Evolutionary conservation across 2,329 filamentous ascomycete species (phyloP), one percentile per base, ranked within the genome.

Genomic region (Paecilomyces variotii): DNA sequence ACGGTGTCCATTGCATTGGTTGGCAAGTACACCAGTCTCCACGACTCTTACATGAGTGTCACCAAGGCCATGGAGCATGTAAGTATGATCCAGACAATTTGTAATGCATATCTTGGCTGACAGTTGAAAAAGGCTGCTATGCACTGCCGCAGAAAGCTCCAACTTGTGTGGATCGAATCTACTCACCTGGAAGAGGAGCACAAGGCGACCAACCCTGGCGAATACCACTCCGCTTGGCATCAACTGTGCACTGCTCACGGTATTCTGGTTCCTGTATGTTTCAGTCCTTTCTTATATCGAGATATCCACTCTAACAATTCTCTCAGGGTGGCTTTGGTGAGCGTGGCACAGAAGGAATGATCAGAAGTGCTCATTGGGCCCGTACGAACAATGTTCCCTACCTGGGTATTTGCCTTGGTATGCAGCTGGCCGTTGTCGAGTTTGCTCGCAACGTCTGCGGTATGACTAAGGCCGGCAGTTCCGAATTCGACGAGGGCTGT

Each of bases 381-480:
- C 87, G 94, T 58, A 87, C 88, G 64, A 87, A 91, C 67, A 87
- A 88, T 62, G 84, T 84, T 2, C 91, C 91, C 1, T 97, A 88
- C 76, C 82, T 97, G 0, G 94, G 94, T 60, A 88, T 97, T 62
- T 97, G 93, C 72, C 80, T 97, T 25, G 91, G 91, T 59, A 91
- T 96, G 87, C 94, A 97, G 73, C 83, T 96, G 53, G 91, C 93
- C 24, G 91, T 96, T 53, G 88, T 97, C 65, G 92, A 97, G 74
- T 90, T 86, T 66, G 91, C 91, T 1, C 86, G 91, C 50, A 86
- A 90, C 64, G 79, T 93, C 0, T 89, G 86, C 74, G 84, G 83
- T 28, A 80, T 91, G 62, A 73, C 76, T 2, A 75, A 79, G 51
- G 84, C 84, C 0, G 80, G 79, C 3, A 83, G 80, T 4, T 79